Conservation (phyloP, 2,329 filamentous ascomycete species). For the Alternaria alternata region DNA sequence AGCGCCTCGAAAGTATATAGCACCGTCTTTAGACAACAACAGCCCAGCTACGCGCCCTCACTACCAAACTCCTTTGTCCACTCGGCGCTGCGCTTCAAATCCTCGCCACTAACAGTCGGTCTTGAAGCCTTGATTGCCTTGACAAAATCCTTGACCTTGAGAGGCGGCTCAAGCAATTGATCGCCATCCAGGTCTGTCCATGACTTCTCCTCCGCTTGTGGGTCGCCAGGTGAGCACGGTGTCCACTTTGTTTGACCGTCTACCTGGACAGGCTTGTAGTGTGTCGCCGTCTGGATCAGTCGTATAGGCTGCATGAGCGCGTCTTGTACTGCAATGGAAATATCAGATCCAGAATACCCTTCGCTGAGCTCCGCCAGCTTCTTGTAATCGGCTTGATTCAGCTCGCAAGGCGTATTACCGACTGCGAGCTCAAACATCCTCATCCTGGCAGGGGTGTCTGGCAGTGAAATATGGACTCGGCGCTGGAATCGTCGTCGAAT, state of each 20-base stretch:
- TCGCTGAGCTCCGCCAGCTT: constrained; percentile 83
- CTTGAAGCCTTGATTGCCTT: constrained; percentile 87
- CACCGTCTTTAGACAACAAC: neutral
- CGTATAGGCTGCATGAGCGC: constrained; percentile 97
- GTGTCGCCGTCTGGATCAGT: constrained; percentile 95
- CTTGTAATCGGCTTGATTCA: constrained; percentile 79
- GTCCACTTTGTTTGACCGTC: constrained; percentile 75
- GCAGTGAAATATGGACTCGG: constrained; percentile 92
- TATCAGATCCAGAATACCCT: constrained; percentile 96
- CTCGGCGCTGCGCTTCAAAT: constrained; percentile 82
- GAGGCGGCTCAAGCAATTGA: constrained; percentile 82
- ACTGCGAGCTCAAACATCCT: constrained; percentile 96
- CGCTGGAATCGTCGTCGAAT: constrained; percentile 96
- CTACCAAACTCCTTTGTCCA: constrained; percentile 98
- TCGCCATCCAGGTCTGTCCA: constrained; percentile 90
- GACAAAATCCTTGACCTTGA: constrained; percentile 90
- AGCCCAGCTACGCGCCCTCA: constrained; percentile 69
- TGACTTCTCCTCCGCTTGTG: constrained; percentile 87
- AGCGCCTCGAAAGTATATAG: constrained; percentile 18
- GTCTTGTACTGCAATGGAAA: constrained; percentile 92
- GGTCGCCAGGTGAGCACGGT: constrained; percentile 92
- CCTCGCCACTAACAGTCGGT: constrained; percentile 88
- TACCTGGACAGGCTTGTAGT: constrained; percentile 88
- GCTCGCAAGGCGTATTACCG: constrained; percentile 88
- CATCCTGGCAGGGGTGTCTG: constrained; percentile 84